Percentiles rank a stretch among this genome's conserved stretches.
Evolutionary conservation across 768 basidiomycete species (phyloP).

Genomic region (Russula olivacea): DNA sequence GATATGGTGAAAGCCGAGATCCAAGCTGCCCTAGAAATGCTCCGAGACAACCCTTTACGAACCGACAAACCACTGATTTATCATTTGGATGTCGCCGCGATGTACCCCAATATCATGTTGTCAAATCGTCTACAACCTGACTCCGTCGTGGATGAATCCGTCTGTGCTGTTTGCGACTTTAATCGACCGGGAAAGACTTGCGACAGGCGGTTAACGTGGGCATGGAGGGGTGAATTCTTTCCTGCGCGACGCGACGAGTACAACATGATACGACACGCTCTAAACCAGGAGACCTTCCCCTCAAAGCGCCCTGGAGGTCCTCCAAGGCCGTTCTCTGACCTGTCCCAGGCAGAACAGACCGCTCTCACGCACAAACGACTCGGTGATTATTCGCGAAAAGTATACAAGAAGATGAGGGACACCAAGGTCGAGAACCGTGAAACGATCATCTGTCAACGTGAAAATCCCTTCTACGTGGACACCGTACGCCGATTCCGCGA

Average conservation of each 20-base stretch:
- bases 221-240: slow-evolving; percentile 98
- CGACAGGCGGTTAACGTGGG: slow-evolving; percentile 92
- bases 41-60: slow-evolving; percentile 88
- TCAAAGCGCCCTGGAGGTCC: slow-evolving; percentile 67
- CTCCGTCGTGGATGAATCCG: slow-evolving; percentile 93
- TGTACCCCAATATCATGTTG: slow-evolving; percentile 99
- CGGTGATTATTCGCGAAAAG: slow-evolving; percentile 97
- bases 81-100: slow-evolving; percentile 97
- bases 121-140: slow-evolving; percentile 98
- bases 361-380: slow-evolving; percentile 92
- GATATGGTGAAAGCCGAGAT: slow-evolving; percentile 85
- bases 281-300: slow-evolving; percentile 92
- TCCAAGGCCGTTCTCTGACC: slow-evolving; percentile 75
- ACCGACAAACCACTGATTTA: slow-evolving; percentile 93
- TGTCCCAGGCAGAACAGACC: slow-evolving; percentile 80
- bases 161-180: slow-evolving; percentile 97
- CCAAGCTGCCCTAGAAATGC: slow-evolving; percentile 66
- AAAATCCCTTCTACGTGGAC: slow-evolving; percentile 99
- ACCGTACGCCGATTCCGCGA: slow-evolving; percentile 96
- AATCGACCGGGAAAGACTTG: slow-evolving; percentile 95
- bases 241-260: slow-evolving; percentile 95
- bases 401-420: slow-evolving; percentile 97
- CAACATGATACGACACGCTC: slow-evolving; percentile 97
- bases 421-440: slow-evolving; percentile 92
- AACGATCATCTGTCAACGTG: slow-evolving; percentile 93